Conservation (phyloP, 2,329 filamentous ascomycete genomes). For the Thielaviopsis euricoi region DNA sequence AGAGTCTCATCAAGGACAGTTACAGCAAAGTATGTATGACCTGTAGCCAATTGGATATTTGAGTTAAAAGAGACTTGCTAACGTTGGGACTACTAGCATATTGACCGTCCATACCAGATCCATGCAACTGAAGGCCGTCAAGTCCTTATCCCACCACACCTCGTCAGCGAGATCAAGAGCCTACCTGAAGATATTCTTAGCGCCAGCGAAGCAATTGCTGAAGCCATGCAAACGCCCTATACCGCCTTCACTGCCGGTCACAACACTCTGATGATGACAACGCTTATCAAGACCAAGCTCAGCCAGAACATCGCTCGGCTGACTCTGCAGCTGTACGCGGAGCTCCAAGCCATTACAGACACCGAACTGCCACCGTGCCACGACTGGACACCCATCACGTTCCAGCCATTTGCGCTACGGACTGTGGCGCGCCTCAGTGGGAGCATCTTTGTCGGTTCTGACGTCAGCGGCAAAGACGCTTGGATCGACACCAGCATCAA, state of each 20-base stretch:
- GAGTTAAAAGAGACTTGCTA: not conserved
- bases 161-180: constrained; percentile 30
- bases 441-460: constrained; percentile 33
- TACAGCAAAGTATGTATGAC: constrained; percentile 27
- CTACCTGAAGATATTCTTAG: constrained; percentile 32
- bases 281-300: constrained; percentile 29
- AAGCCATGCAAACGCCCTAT: constrained; percentile 35
- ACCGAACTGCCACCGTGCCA: constrained; percentile 32
- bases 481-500: constrained; percentile 37
- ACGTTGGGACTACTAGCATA: constrained; percentile 25
- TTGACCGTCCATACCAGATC: constrained; percentile 33
- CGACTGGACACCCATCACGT: constrained; percentile 39
- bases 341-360: constrained; percentile 28
- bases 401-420: constrained; percentile 34
- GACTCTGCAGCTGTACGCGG: constrained; percentile 28
- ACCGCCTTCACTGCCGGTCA: constrained; percentile 32
- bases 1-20: constrained; percentile 30
- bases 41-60: not conserved
- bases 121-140: constrained; percentile 33
- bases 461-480: constrained; percentile 32
- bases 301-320: constrained; percentile 31
- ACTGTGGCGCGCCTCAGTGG: constrained; percentile 37
- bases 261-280: constrained; percentile 27
- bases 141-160: constrained; percentile 28
- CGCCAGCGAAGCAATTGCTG: constrained; percentile 30